Evolutionary conservation across 129 eudicot species (phyloP).

Genomic region (Artemisia tridentata): DNA sequence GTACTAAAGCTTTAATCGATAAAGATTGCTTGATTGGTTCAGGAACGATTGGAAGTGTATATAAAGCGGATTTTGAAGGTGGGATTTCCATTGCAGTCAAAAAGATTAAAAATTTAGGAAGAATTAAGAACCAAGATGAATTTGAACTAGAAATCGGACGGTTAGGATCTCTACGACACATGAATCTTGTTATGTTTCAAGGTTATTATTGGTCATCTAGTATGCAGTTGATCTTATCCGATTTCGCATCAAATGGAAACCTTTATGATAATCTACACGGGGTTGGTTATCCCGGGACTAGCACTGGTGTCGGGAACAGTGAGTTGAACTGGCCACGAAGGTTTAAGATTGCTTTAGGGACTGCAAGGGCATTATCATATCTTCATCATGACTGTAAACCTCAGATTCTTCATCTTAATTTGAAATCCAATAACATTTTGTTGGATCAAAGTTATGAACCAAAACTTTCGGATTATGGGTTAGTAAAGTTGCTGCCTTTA

Average conservation of each 20-base stretch:
- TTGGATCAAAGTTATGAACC: slow-evolving; percentile 65
- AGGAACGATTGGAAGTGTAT: slow-evolving; percentile 86
- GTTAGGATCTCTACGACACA: slow-evolving; percentile 74
- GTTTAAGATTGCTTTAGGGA: slow-evolving; percentile 72
- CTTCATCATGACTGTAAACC: slow-evolving; percentile 98
- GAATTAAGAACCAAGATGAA: slow-evolving; percentile 85
- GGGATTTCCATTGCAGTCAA: slow-evolving; percentile 83
- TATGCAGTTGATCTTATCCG: slow-evolving; percentile 74
- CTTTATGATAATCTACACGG: slow-evolving; percentile 81
- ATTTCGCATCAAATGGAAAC: slow-evolving; percentile 70
- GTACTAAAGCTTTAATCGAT: slow-evolving; percentile 88
- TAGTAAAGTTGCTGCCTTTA: slow-evolving; percentile 69
- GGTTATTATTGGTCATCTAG: slow-evolving; percentile 92
- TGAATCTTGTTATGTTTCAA: slow-evolving; percentile 69
- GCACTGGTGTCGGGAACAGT: slow-evolving; percentile 57
- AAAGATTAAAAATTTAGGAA: slow-evolving; percentile 78
- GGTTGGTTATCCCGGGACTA: slow-evolving; percentile 60
- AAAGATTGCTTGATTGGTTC: slow-evolving; percentile 75
- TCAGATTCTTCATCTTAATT: slow-evolving; percentile 78
- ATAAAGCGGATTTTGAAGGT: slow-evolving; percentile 72
- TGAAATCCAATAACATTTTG: slow-evolving; percentile 81
- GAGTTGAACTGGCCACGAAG: slow-evolving; percentile 74
- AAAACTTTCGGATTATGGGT: slow-evolving; percentile 79
- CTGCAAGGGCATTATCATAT: slow-evolving; percentile 83
- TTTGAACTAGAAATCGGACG: slow-evolving; percentile 94